Percentiles rank a stretch among this genome's conserved stretches.
Conservation (phyloP, 805 yeast species). For the Candida insectorum region DNA sequence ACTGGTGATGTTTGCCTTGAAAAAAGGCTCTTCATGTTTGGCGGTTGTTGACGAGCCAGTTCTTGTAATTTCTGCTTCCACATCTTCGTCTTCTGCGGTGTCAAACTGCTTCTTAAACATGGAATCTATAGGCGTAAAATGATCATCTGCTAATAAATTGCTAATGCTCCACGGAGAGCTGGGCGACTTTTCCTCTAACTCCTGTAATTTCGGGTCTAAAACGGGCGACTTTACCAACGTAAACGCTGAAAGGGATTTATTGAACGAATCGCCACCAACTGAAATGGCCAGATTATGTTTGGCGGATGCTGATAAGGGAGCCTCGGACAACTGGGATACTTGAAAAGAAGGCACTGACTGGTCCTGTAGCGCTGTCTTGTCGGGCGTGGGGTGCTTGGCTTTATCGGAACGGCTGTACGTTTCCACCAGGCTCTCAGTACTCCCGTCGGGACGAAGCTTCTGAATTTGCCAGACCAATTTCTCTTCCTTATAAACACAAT, state of each 20-base stretch:
- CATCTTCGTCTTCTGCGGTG: background rate
- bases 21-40: background rate
- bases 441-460: constrained; percentile 2
- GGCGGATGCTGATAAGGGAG: background rate
- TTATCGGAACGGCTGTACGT: background rate
- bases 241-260: background rate
- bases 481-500: constrained; percentile 1
- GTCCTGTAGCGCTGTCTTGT: background rate
- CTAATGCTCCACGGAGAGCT: background rate
- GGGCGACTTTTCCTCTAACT: too few species aligned
- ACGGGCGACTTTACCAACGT: background rate
- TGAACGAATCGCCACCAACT: background rate
- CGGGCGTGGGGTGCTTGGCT: background rate
- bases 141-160: background rate
- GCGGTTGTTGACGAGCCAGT: background rate
- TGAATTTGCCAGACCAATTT: constrained; percentile 4
- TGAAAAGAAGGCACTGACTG: background rate
- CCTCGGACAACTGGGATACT: background rate
- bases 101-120: background rate
- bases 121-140: background rate
- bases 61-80: background rate
- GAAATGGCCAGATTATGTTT: background rate
- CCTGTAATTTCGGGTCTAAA: too few species aligned
- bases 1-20: constrained; percentile 2
- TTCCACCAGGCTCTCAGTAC: constrained; percentile 1